Evolutionary conservation across 2,329 filamentous ascomycete species (phyloP), one percentile per base, ranked within the genome.

Genomic region (Arthrobotrys megalospora): DNA sequence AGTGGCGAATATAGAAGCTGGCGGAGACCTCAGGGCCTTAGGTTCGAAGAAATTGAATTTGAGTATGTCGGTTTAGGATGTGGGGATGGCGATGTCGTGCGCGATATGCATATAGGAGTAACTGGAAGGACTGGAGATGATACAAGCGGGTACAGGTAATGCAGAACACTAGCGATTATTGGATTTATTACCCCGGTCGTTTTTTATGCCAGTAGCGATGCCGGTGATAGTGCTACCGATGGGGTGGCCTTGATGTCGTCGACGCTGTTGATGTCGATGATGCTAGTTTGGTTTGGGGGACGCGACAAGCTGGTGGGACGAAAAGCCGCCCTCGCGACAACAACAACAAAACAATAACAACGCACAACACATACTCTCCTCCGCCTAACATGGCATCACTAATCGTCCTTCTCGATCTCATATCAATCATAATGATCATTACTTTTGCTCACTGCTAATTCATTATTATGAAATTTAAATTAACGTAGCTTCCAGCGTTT

Each of bases 331-430:
- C 62, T 53, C 73, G 75, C 67, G 75, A 78, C 75, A 72, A 78
- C 75, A 78, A 78, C 75, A 78, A 78, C 62, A 67, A 67, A 75
- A 75, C 70, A 78, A 78, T 64, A 76, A 76, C 65, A 78, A 72
- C 62, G 45, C 45, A 69, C 73, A 77, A 58, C 45, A 65, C 65
- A 62, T 38, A 38, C 11, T 21, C 1, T 14, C 36, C 36, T 12
- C 36, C 36, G 5, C 24, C 24, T 28, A 28, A 28, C 24, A 5
- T 28, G 24, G 24, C 24, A 28, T 28, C 24, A 28, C 24, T 28
- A 5, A 5, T 28, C 24, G 2, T 28, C 5, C 24, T 28, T 28
- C 5, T 28, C 24, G 24, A 28, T 28, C 24, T 28, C 2, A 5
- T 28, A 28, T 28, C 24, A 28, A 28, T 28, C 24, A 28, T 2